These are phyloP conservation scores for Aspergillus carlsbadensis DNA, from an alignment of 495 filamentous ascomycete species.

Conservation along the genomic window DNA sequence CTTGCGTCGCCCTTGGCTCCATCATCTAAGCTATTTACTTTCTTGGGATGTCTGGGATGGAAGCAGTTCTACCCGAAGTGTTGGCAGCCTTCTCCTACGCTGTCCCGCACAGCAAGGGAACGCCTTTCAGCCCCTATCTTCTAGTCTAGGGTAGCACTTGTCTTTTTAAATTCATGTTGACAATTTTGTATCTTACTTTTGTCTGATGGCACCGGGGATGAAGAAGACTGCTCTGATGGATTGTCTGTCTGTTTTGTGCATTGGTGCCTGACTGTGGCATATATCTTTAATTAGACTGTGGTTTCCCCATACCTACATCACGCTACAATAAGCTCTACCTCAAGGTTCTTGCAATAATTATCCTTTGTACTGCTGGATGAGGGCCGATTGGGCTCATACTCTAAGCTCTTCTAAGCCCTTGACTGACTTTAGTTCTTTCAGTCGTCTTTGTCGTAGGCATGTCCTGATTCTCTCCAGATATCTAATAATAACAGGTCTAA, in stretches of 20 bases:
- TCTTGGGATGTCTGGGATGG: slow-evolving; percentile 7
- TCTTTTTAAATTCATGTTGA: slow-evolving; percentile 23
- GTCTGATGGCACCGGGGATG: slow-evolving; percentile 36
- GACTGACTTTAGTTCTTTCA: too few relatives aligned
- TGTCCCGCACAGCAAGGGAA: too few relatives aligned
- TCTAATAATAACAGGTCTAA: too few relatives aligned
- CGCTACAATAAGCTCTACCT: too few relatives aligned
- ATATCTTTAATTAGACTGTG: slow-evolving; percentile 34
- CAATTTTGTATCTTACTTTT: slow-evolving; percentile 34
- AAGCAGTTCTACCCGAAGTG: slow-evolving; percentile 10
- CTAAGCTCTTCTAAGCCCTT: too few relatives aligned
- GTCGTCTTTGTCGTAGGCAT: too few relatives aligned
- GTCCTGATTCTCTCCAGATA: too few relatives aligned
- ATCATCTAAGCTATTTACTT: slow-evolving; percentile 38
- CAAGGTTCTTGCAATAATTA: too few relatives aligned
- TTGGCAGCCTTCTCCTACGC: too few relatives aligned
- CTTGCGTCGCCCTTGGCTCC: slow-evolving; percentile 48
- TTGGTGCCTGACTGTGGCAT: slow-evolving; percentile 25
- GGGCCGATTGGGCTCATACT: too few relatives aligned
- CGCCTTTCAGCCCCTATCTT: too few relatives aligned
- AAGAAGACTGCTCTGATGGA: slow-evolving; percentile 34
- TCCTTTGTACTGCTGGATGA: too few relatives aligned
- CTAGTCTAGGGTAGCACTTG: slow-evolving; percentile 11
- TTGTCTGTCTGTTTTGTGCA: slow-evolving; percentile 23
- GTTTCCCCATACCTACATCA: neutral